These are phyloP conservation scores for Rhododendron simsii DNA, from an alignment of 148 eudicot species.

Conservation along the genomic window DNA sequence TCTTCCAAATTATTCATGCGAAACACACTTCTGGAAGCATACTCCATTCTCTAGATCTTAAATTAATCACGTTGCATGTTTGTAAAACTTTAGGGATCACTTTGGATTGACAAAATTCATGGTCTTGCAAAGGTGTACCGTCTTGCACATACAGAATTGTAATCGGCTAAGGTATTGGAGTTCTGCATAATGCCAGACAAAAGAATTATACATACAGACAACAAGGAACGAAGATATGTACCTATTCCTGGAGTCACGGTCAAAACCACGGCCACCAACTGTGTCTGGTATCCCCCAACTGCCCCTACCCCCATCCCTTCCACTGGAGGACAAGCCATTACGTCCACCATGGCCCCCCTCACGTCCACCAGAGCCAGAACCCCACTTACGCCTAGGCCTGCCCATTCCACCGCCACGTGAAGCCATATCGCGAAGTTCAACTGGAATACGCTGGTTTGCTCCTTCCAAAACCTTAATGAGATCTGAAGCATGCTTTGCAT, in stretches of 20 bases:
- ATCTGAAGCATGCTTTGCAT: constrained; percentile 77
- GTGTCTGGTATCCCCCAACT: constrained; percentile 23
- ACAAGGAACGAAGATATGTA: constrained; percentile 6
- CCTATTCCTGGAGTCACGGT: constrained; percentile 45
- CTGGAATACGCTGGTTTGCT: constrained; percentile 75
- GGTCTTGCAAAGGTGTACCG: not conserved
- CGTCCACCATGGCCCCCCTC: constrained; percentile 24
- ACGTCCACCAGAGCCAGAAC: constrained; percentile 28
- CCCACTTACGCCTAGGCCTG: constrained; percentile 39
- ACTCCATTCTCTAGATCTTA: not conserved
- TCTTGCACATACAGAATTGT: not conserved
- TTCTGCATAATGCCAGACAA: not conserved
- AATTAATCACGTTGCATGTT: not conserved
- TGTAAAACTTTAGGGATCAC: not conserved
- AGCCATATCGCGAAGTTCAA: constrained; percentile 77
- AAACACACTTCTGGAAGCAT: not conserved
- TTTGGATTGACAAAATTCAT: not conserved
- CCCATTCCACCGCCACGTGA: constrained; percentile 79
- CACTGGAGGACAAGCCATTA: constrained; percentile 11
- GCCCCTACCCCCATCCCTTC: constrained; percentile 52
- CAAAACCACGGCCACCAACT: constrained; percentile 31
- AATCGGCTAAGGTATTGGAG: not conserved
- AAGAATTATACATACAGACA: not conserved
- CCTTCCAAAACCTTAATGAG: constrained; percentile 88
- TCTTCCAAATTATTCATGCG: not conserved